phyloP scores from a whole-genome alignment of 2,329 filamentous ascomycete species.

The Neofusicoccum sp. region DNA sequence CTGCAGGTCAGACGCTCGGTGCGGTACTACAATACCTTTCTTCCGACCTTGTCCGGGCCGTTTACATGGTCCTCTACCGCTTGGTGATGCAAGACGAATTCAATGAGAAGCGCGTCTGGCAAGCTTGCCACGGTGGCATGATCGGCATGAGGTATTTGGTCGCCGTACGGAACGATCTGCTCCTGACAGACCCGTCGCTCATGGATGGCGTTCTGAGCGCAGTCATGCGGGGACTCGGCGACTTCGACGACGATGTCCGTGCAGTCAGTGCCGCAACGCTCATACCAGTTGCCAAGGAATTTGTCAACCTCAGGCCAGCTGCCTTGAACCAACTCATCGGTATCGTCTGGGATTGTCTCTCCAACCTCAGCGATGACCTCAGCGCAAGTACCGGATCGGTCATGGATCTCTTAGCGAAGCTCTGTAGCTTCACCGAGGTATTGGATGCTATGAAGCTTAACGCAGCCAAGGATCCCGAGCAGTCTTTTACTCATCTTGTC shows the following conservation, averaged over 20 bases:
- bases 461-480: constrained; percentile 75
- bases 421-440: constrained; percentile 92
- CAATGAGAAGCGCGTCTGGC: constrained; percentile 75
- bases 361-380: constrained; percentile 92
- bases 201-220: constrained; percentile 90
- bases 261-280: constrained; percentile 96
- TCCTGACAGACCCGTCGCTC: constrained; percentile 77
- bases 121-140: constrained; percentile 97
- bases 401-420: constrained; percentile 94
- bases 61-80: constrained; percentile 79
- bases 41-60: constrained; percentile 72
- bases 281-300: constrained; percentile 93
- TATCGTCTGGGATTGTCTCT: constrained; percentile 96
- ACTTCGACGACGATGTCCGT: constrained; percentile 91
- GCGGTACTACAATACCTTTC: constrained; percentile 84
- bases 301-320: constrained; percentile 77
- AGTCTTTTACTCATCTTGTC: constrained; percentile 89
- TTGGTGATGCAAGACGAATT: constrained; percentile 91
- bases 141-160: constrained; percentile 93
- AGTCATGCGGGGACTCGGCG: constrained; percentile 91
- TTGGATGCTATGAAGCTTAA: constrained; percentile 91
- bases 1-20: constrained; percentile 88
- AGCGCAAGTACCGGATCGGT: constrained; percentile 97
- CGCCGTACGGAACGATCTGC: constrained; percentile 86
- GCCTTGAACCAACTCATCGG: constrained; percentile 80